Conservation (phyloP, 495 filamentous ascomycete species). For the Pyrenopolyporus hunteri region DNA sequence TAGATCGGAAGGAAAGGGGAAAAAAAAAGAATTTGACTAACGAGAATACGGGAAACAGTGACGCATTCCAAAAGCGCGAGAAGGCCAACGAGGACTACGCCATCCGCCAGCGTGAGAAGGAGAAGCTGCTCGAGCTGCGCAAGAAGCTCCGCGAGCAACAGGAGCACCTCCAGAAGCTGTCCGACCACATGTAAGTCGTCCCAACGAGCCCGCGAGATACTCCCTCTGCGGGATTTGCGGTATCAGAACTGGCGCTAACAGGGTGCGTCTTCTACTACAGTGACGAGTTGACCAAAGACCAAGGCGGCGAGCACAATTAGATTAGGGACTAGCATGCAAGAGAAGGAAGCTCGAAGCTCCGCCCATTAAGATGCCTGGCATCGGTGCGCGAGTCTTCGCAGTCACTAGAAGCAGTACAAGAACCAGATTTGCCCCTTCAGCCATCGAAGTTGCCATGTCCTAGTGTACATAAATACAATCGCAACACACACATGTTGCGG, state of each 20-base stretch:
- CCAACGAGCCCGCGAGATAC: slow-evolving; percentile 6
- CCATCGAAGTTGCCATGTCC: slow-evolving; percentile 29
- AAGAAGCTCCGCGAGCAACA: slow-evolving; percentile 81
- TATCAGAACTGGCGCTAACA: slow-evolving; percentile 31
- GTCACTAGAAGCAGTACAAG: slow-evolving; percentile 18
- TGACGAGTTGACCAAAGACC: slow-evolving; percentile 69
- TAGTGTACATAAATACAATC: slow-evolving; percentile 43
- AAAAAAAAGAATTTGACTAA: slow-evolving; percentile 16
- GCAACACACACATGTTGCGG: slow-evolving; percentile 13
- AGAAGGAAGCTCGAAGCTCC: slow-evolving; percentile 21
- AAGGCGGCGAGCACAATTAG: slow-evolving; percentile 79
- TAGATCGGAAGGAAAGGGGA: not conserved
- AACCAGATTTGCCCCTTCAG: slow-evolving; percentile 20
- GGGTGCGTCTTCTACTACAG: slow-evolving; percentile 46
- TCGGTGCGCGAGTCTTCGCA: slow-evolving; percentile 18
- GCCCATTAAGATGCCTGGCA: slow-evolving; percentile 8
- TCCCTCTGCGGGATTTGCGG: not conserved
- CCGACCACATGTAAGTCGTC: slow-evolving; percentile 76
- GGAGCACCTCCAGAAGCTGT: slow-evolving; percentile 79
- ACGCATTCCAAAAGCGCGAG: slow-evolving; percentile 90
- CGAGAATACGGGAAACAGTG: slow-evolving; percentile 55
- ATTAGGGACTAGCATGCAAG: slow-evolving; percentile 2
- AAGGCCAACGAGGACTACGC: slow-evolving; percentile 82
- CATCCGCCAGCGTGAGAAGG: slow-evolving; percentile 81
- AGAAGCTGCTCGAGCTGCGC: slow-evolving; percentile 78